Base-by-base conservation (phyloP, 2,329 filamentous ascomycete genomes). In the Waltergamsia citrina region DNA sequence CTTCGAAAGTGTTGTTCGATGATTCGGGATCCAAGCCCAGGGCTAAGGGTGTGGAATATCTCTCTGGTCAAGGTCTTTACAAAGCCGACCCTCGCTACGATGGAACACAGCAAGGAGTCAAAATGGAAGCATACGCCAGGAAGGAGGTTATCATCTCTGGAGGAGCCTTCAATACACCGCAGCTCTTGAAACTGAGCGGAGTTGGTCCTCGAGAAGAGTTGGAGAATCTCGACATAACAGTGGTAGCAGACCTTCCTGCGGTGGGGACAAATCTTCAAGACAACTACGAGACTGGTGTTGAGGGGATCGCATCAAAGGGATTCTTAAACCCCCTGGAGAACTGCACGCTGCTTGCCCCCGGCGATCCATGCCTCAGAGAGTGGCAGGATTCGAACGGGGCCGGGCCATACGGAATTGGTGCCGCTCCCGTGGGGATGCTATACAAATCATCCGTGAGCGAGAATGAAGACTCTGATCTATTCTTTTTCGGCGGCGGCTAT, bases 181-280 rank as follows among this genome's bases (percentile, higher is more conserved):
- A 74, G 38, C 49, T 72, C 6, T 54, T 73, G 7, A 67, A 70
- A 53, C 56, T 69, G 4, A 69, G 64, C 28, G 69, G 69, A 3
- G 36, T 61, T 20, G 69, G 69, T 0, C 65, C 65, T 0, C 48
- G 50, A 1, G 42, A 39, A 1, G 57, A 67, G 28, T 52, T 71
- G 1, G 40, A 53, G n/a, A 48, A 49, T 29, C 50, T 56, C 20
- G 43, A 43, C 6, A 61, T 65, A 36, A 51, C 59, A 3, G 59
- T 75, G 7, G 39, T 75, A 22, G 53, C 54, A 3, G 63, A 79
- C 41, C 57, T 73, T 0, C 73, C 71, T 0, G 74, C 71, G 22
- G 73, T 81, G 34, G 75, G 75, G 11, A 63, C 56, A 7, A 78
- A 78, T 50, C 56, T 80, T 8, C 64, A 74, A 49, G 74, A 80